A percentile compares a stretch with the other conserved stretches of the same genome.
Conservation (phyloP, 805 yeast species). For the Metschnikowia reukaufii region DNA sequence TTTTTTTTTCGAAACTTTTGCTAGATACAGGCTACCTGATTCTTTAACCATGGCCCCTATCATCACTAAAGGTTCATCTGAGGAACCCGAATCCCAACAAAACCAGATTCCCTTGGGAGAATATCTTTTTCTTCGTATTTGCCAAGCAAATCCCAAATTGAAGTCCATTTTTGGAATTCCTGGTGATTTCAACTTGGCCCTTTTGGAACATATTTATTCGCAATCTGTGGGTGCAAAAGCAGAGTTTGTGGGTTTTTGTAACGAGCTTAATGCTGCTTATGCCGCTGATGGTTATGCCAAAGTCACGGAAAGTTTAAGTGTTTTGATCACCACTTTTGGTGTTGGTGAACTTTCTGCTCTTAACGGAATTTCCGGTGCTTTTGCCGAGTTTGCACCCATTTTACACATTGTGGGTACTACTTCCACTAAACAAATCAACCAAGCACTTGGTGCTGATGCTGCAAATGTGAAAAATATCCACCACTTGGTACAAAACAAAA, state of each 20-base stretch:
- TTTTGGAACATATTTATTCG: constrained; percentile 67
- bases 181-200: constrained; percentile 69
- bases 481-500: constrained; percentile 57
- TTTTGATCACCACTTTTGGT: constrained; percentile 71
- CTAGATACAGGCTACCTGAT: neutral
- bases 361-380: constrained; percentile 81
- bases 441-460: constrained; percentile 19
- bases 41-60: constrained; percentile 18
- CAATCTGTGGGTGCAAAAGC: constrained; percentile 38
- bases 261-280: constrained; percentile 87
- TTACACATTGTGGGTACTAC: constrained; percentile 81
- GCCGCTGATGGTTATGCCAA: constrained; percentile 88
- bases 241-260: constrained; percentile 82
- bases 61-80: constrained; percentile 16
- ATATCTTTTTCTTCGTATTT: constrained; percentile 58
- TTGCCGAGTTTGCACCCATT: constrained; percentile 76
- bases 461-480: constrained; percentile 39
- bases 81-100: constrained; percentile 1
- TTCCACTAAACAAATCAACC: constrained; percentile 23
- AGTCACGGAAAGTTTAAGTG: constrained; percentile 58
- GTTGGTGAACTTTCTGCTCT: constrained; percentile 87
- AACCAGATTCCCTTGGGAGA: constrained; percentile 57
- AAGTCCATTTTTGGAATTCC: constrained; percentile 72
- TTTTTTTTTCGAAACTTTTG: neutral
- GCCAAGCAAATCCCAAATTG: constrained; percentile 50